Percentiles rank a stretch among this genome's conserved stretches.
Conservation (phyloP, 495 filamentous ascomycete species). For the Aspergillus affinis region DNA sequence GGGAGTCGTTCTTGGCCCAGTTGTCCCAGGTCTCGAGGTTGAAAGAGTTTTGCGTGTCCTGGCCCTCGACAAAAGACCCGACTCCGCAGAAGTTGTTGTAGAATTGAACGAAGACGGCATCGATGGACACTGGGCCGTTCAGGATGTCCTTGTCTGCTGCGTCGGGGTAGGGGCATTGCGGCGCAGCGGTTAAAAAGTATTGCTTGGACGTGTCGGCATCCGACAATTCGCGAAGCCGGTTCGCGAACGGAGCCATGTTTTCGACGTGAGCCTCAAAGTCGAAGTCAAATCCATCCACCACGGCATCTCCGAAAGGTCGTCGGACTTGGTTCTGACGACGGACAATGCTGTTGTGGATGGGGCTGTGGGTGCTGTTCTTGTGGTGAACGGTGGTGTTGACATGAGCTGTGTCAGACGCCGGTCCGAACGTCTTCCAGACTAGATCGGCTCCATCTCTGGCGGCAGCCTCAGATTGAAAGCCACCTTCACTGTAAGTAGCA, state of each 20-base stretch:
- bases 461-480: conserved; percentile 52
- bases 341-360: neutral
- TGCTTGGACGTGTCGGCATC: conserved; percentile 47
- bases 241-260: conserved; percentile 56
- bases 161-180: conserved; percentile 68
- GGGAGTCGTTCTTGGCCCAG: conserved; percentile 62
- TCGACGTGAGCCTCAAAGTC: conserved; percentile 56
- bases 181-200: conserved; percentile 64
- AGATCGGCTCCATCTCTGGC: conserved; percentile 57
- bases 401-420: conserved; percentile 23
- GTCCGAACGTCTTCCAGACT: conserved; percentile 70
- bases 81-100: conserved; percentile 74
- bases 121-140: conserved; percentile 51
- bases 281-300: conserved; percentile 73
- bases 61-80: conserved; percentile 46
- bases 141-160: conserved; percentile 57
- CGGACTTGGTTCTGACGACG: conserved; percentile 23
- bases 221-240: conserved; percentile 54
- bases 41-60: conserved; percentile 54
- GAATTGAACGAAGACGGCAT: conserved; percentile 71
- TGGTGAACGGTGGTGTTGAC: neutral
- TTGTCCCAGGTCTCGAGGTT: conserved; percentile 71
- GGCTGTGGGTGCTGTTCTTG: neutral
- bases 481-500: conserved; percentile 59
- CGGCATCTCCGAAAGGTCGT: conserved; percentile 63